Conservation (phyloP, 2,329 filamentous ascomycete genomes). For the Scorias spongiosa region DNA sequence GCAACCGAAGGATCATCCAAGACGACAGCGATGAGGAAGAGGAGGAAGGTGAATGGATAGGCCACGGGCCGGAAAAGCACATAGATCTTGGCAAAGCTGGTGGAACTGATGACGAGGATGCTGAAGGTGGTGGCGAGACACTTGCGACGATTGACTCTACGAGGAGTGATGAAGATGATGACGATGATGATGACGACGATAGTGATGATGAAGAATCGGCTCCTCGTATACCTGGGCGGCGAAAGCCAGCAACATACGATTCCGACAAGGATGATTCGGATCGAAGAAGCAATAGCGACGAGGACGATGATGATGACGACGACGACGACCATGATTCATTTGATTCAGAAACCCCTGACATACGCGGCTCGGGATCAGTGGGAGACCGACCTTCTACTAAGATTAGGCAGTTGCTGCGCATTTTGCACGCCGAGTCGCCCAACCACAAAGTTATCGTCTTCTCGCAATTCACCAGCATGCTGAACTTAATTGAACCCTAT, state of each 20-base stretch:
- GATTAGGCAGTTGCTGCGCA: slow-evolving; percentile 68
- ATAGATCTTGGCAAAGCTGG: slow-evolving; percentile 46
- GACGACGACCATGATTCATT: neutral
- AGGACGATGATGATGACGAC: slow-evolving; percentile 17
- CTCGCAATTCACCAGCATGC: slow-evolving; percentile 96
- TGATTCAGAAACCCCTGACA: slow-evolving; percentile 4
- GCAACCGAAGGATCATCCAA: slow-evolving; percentile 42
- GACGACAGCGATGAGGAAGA: slow-evolving; percentile 48
- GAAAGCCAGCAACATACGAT: slow-evolving; percentile 39
- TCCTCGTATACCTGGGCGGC: slow-evolving; percentile 30
- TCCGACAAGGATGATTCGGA: slow-evolving; percentile 19
- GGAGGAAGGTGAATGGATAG: slow-evolving; percentile 59
- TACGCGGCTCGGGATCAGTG: slow-evolving; percentile 10
- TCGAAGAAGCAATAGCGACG: slow-evolving; percentile 21
- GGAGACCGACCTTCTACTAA: slow-evolving; percentile 65
- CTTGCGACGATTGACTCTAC: slow-evolving; percentile 58
- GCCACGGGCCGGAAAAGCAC: slow-evolving; percentile 50
- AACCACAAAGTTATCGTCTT: slow-evolving; percentile 97
- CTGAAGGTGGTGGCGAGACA: slow-evolving; percentile 71
- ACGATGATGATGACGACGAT: slow-evolving; percentile 35
- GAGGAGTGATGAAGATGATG: slow-evolving; percentile 26
- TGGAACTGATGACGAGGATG: slow-evolving; percentile 76
- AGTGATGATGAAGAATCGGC: slow-evolving; percentile 31
- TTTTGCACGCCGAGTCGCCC: slow-evolving; percentile 61
- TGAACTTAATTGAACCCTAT: slow-evolving; percentile 90